phyloP scores from a whole-genome alignment of 2,329 filamentous ascomycete genomes.

The Cladosporium sp. region DNA sequence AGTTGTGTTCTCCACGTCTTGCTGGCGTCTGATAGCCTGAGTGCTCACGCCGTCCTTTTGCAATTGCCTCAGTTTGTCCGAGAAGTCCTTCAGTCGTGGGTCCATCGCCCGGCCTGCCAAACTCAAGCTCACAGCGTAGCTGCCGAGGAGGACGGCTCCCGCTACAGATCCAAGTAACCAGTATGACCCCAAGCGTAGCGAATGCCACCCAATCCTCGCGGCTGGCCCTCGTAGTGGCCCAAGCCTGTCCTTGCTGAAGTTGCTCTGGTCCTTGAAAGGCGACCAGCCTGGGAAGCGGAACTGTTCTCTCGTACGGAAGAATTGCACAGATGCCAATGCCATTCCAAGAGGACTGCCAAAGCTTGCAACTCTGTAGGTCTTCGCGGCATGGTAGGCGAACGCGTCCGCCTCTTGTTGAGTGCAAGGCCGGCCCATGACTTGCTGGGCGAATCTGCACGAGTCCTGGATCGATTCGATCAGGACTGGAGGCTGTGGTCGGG shows the following conservation, averaged over 20 bases:
- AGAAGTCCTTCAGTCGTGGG: constrained; percentile 45
- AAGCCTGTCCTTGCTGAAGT: constrained; percentile 44
- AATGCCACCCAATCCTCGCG: constrained; percentile 40
- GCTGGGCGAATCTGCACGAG: constrained; percentile 32
- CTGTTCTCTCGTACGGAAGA: constrained; percentile 38
- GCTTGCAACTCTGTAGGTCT: constrained; percentile 41
- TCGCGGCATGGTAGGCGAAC: constrained; percentile 44
- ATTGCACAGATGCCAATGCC: constrained; percentile 36
- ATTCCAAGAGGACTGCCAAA: constrained; percentile 43
- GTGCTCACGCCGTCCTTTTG: constrained; percentile 29
- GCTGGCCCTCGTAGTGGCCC: constrained; percentile 36
- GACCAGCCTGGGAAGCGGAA: constrained; percentile 47
- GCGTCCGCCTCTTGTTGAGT: constrained; percentile 47
- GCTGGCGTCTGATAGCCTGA: constrained; percentile 14
- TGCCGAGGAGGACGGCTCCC: constrained; percentile 37
- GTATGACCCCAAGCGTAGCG: constrained; percentile 35
- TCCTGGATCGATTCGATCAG: constrained; percentile 38
- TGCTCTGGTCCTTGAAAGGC: constrained; percentile 39
- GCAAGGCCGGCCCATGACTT: constrained; percentile 42
- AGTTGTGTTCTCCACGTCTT: constrained; percentile 28
- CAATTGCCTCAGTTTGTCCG: constrained; percentile 39
- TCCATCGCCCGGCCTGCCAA: constrained; percentile 42
- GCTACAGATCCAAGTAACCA: constrained; percentile 37
- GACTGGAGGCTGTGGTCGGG: constrained; percentile 33
- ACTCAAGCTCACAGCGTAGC: constrained; percentile 39